These are phyloP conservation scores for Alternaria sp. DNA, from an alignment of 2,329 filamentous ascomycete species.

Conservation along the genomic window DNA sequence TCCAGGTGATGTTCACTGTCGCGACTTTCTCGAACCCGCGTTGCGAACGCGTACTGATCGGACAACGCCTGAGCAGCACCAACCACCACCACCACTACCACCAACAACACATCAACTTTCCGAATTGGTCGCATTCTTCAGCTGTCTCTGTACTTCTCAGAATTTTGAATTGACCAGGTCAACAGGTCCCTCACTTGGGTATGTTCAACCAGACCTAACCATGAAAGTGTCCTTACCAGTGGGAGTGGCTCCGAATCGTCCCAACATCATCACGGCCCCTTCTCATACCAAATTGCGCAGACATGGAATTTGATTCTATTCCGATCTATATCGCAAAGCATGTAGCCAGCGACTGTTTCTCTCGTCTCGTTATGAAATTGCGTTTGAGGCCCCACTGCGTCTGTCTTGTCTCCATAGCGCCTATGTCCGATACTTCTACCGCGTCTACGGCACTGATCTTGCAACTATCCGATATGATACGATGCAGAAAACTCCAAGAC, in stretches of 20 bases:
- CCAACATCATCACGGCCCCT: neutral
- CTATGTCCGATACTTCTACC: constrained; percentile 5
- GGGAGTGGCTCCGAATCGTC: neutral
- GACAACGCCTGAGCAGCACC: neutral
- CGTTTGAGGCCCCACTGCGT: constrained; percentile 2
- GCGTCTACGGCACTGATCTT: neutral
- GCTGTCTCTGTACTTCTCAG: too few relatives aligned
- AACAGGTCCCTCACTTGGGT: neutral
- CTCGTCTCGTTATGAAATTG: neutral
- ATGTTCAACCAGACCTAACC: neutral
- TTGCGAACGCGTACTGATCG: neutral
- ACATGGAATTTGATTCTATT: neutral
- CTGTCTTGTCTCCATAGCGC: neutral
- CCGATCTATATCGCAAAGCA: neutral
- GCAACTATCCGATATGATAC: neutral
- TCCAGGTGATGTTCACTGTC: neutral
- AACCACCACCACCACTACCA: neutral
- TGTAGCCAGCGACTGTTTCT: neutral
- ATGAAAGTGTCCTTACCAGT: neutral
- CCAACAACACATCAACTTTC: neutral
- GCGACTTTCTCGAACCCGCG: neutral
- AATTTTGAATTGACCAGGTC: neutral
- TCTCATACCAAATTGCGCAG: neutral
- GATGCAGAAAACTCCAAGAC: constrained; percentile 1
- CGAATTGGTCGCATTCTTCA: too few relatives aligned